A percentile compares a stretch with the other conserved stretches of the same genome.
These are phyloP conservation scores for Pleurostoma richardsiae DNA, from an alignment of 2,329 filamentous ascomycete genomes.

Conservation along the genomic window DNA sequence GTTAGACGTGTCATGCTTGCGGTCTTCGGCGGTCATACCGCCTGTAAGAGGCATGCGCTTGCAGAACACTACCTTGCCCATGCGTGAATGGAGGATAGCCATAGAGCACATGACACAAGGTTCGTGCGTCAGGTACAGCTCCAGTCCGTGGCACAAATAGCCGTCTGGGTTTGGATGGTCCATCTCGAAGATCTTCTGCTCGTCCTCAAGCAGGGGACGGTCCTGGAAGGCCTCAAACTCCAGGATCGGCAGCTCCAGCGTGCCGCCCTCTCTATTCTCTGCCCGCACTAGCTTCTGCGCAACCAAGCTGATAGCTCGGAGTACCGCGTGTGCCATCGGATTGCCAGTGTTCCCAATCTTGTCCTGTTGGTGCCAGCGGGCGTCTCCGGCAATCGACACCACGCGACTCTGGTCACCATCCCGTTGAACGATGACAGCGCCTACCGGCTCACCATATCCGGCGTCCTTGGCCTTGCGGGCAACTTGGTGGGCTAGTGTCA, in stretches of 20 bases:
- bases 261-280: conserved; percentile 34
- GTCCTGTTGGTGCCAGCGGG: conserved; percentile 58
- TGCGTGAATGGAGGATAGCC: conserved; percentile 90
- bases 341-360: conserved; percentile 53
- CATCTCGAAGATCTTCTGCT: conserved; percentile 56
- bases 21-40: conserved; percentile 74
- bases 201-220: conserved; percentile 61
- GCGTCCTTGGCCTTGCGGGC: conserved; percentile 52
- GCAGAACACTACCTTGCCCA: conserved; percentile 79
- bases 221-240: conserved; percentile 64
- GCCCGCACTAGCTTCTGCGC: conserved; percentile 60
- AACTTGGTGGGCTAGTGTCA: conserved; percentile 60
- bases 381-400: conserved; percentile 72
- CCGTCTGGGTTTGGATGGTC: conserved; percentile 68
- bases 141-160: conserved; percentile 89
- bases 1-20: conserved; percentile 32
- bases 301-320: conserved; percentile 79
- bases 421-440: conserved; percentile 71
- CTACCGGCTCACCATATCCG: conserved; percentile 64
- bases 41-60: conserved; percentile 76
- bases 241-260: conserved; percentile 29
- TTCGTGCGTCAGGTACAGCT: conserved; percentile 92
- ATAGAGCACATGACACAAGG: conserved; percentile 96
- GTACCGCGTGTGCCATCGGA: conserved; percentile 71
- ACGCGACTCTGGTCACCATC: conserved; percentile 42